Evolutionary conservation across 805 yeast species (phyloP).

Genomic region (Nakazawaea populi): DNA sequence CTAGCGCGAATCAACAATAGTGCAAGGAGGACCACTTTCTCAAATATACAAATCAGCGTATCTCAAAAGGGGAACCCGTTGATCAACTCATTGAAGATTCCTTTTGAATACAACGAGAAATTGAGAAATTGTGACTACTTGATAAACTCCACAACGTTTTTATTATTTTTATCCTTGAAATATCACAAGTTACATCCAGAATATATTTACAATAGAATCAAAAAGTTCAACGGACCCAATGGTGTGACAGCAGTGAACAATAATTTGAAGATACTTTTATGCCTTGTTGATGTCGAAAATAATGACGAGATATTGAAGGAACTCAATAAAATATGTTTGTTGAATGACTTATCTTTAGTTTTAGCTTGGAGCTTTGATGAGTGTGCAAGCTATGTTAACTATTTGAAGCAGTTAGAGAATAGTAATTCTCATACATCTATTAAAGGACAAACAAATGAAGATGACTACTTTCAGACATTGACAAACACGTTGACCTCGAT

Average conservation of each 20-base stretch:
- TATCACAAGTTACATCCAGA: slow-evolving; percentile 77
- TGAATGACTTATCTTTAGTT: slow-evolving; percentile 42
- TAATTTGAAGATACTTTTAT: slow-evolving; percentile 47
- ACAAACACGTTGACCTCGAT: slow-evolving; percentile 40
- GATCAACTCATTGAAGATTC: slow-evolving; percentile 45
- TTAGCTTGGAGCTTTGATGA: slow-evolving; percentile 52
- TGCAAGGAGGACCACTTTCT: slow-evolving; percentile 14
- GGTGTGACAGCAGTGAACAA: slow-evolving; percentile 26
- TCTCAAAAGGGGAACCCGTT: slow-evolving; percentile 73
- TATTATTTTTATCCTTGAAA: slow-evolving; percentile 59
- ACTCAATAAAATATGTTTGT: slow-evolving; percentile 40
- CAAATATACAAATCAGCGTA: slow-evolving; percentile 49
- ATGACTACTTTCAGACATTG: slow-evolving; percentile 38
- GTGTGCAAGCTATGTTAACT: slow-evolving; percentile 37
- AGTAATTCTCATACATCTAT: slow-evolving; percentile 27
- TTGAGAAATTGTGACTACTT: slow-evolving; percentile 57
- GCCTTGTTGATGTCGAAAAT: slow-evolving; percentile 62
- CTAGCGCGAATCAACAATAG: slow-evolving; percentile 6
- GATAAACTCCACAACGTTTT: slow-evolving; percentile 48
- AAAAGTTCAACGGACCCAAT: slow-evolving; percentile 17
- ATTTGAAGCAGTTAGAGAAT: slow-evolving; percentile 26
- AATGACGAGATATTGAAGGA: slow-evolving; percentile 43
- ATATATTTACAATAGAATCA: slow-evolving; percentile 56
- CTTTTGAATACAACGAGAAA: slow-evolving; percentile 46
- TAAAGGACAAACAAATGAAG: slow-evolving; percentile 32